Percentiles rank a stretch among this genome's conserved stretches.
These are phyloP conservation scores for Pisolithus albus DNA, from an alignment of 768 basidiomycete genomes.

Conservation along the genomic window DNA sequence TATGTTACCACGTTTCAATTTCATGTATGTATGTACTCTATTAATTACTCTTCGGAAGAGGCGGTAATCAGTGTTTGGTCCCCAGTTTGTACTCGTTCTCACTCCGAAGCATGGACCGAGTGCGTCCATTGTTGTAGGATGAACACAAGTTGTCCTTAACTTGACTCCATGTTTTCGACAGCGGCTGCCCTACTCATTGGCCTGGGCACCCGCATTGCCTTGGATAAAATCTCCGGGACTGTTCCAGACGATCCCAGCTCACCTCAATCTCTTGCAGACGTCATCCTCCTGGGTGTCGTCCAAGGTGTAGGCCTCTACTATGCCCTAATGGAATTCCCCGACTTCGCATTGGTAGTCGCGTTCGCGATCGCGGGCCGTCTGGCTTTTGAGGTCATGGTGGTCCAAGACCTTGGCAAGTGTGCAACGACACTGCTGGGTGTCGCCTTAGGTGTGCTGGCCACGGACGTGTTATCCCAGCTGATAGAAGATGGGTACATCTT, in stretches of 20 bases:
- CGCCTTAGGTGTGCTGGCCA: slow-evolving; percentile 61
- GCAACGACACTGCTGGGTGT: slow-evolving; percentile 59
- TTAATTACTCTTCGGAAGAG: too few species aligned
- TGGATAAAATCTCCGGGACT: slow-evolving; percentile 50
- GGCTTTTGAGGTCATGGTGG: slow-evolving; percentile 51
- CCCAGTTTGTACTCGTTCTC: background rate
- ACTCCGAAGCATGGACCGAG: background rate
- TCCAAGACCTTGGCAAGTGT: slow-evolving; percentile 48
- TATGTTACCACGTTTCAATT: background rate
- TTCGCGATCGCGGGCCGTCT: slow-evolving; percentile 57
- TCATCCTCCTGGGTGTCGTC: slow-evolving; percentile 63
- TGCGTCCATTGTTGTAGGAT: background rate
- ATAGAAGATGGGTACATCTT: slow-evolving; percentile 43
- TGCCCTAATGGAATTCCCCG: slow-evolving; percentile 47
- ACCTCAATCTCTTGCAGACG: slow-evolving; percentile 42
- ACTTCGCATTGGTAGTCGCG: slow-evolving; percentile 49
- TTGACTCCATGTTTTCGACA: slow-evolving; percentile 40
- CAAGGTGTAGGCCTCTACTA: slow-evolving; percentile 72
- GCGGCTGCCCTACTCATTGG: slow-evolving; percentile 68
- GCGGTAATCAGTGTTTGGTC: background rate
- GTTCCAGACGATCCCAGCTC: slow-evolving; percentile 25
- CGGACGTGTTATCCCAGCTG: slow-evolving; percentile 63
- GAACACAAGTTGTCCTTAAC: slow-evolving; percentile 14
- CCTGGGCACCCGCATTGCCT: slow-evolving; percentile 62
- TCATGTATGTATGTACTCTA: background rate